Evolutionary conservation across 306 rosid species (phyloP), one percentile per base, ranked within the genome.

Genomic region (Mucuna pruriens): DNA sequence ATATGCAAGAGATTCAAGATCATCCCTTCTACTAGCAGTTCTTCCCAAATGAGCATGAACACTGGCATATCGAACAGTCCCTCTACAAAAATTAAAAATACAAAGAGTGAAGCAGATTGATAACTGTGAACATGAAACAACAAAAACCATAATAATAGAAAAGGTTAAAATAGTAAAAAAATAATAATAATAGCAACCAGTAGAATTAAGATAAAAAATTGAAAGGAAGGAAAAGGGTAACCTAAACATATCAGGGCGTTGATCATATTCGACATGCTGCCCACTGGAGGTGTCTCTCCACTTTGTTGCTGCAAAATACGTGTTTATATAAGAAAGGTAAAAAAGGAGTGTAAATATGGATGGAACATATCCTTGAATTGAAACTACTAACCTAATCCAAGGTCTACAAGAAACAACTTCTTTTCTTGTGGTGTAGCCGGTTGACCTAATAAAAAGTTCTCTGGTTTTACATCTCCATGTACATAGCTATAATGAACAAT

Each of bases 221-320:
- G 19, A 48, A 82, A 76, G 2, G 39, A 75, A n/a, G 45, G 54
- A 10, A 61, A 49, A 44, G 26, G 58, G 66, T 63, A 65, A 93
- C 99, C 99, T 93, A 69, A 95, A 95, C 97, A 93, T 93, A 86
- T 95, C 97, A 75, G 99, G 99, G 25, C 97, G 97, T 71, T 95
- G 99, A 83, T 95, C 99, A 79, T 95, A 95, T 33, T 93, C 97
- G 84, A 95, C 99, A 86, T 95, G 99, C 73, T 86, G 92, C 46
- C 95, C 97, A 83, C 66, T 91, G 78, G 99, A 89, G 77, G 84
- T 89, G 78, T 95, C 97, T 82, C 86, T 95, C 99, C 99, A 95
- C 82, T 95, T 95, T 0, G 95, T 93, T 64, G 99, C 99, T 95
- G 90, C 82, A 86, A 83, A 71, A 75, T 40, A 74, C 20, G 38